Evolutionary conservation across 306 rosid species (phyloP).

Genomic region (Cajanus cajan): DNA sequence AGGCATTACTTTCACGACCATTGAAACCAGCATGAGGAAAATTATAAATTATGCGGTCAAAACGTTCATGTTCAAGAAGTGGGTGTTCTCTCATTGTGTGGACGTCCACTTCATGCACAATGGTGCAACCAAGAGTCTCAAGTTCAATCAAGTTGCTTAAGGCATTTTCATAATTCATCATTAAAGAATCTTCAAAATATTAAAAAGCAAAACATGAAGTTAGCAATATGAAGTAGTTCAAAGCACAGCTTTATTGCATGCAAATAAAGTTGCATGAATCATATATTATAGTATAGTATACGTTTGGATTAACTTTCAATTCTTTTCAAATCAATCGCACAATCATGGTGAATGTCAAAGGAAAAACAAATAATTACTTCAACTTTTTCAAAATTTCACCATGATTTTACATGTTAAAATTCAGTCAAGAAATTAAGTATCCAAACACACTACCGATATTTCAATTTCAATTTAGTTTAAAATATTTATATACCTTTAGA

Average conservation of each 20-base stretch:
- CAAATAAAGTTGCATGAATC: not conserved
- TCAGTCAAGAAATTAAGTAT: too few relatives aligned
- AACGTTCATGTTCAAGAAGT: not conserved
- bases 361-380: too few relatives aligned
- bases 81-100: conserved; percentile 20
- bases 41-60: conserved; percentile 36
- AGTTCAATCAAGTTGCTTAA: conserved; percentile 17
- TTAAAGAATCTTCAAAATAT: not conserved
- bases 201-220: not conserved
- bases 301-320: too few relatives aligned
- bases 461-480: not conserved
- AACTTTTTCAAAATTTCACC: too few relatives aligned
- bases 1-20: accelerated
- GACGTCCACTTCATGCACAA: conserved; percentile 32
- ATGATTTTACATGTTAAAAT: too few relatives aligned
- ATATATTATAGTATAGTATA: too few relatives aligned
- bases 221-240: not conserved
- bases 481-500: not conserved
- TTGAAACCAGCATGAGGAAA: conserved; percentile 49
- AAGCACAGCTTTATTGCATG: not conserved
- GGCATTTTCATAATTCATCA: not conserved
- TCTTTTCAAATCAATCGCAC: too few relatives aligned
- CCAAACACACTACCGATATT: too few relatives aligned
- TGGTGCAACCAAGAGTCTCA: conserved; percentile 28
- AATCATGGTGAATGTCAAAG: too few relatives aligned